A percentile compares a stretch with the other conserved stretches of the same genome.
Conservation (phyloP, 306 rosid genomes). For the Quercus mongolica region DNA sequence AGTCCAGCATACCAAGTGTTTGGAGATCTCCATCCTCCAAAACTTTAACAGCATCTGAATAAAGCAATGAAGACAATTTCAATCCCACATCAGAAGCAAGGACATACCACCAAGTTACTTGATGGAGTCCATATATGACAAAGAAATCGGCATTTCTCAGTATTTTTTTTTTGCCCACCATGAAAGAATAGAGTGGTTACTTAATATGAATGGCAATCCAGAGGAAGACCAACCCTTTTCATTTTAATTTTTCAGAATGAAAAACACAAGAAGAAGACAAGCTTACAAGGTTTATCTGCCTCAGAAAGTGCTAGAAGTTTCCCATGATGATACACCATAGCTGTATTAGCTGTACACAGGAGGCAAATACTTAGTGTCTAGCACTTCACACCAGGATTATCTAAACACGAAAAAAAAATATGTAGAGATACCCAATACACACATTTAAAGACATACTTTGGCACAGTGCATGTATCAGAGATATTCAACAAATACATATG, state of each 20-base stretch:
- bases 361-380: slow-evolving; percentile 24
- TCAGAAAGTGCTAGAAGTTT: slow-evolving; percentile 94
- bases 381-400: slow-evolving; percentile 7
- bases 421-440: slow-evolving; percentile 1
- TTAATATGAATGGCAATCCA: slow-evolving; percentile 7
- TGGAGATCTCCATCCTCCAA: slow-evolving; percentile 97
- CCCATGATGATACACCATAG: slow-evolving; percentile 85
- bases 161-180: slow-evolving; percentile 11
- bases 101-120: slow-evolving; percentile 6
- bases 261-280: slow-evolving; percentile 11
- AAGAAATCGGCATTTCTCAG: neutral
- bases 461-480: neutral
- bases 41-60: slow-evolving; percentile 80
- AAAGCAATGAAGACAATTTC: slow-evolving; percentile 24
- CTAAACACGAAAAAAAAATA: neutral
- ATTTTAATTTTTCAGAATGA: neutral
- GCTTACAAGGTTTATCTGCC: slow-evolving; percentile 93
- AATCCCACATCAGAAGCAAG: slow-evolving; percentile 3
- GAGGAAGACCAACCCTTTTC: slow-evolving; percentile 1
- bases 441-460: neutral
- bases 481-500: neutral
- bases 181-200: neutral
- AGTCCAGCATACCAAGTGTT: slow-evolving; percentile 86
- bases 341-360: slow-evolving; percentile 70
- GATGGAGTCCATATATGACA: neutral